Evolutionary conservation across 2,329 filamentous ascomycete genomes (phyloP), one percentile per base, ranked within the genome.

Genomic region (Colletotrichum theobromicola): DNA sequence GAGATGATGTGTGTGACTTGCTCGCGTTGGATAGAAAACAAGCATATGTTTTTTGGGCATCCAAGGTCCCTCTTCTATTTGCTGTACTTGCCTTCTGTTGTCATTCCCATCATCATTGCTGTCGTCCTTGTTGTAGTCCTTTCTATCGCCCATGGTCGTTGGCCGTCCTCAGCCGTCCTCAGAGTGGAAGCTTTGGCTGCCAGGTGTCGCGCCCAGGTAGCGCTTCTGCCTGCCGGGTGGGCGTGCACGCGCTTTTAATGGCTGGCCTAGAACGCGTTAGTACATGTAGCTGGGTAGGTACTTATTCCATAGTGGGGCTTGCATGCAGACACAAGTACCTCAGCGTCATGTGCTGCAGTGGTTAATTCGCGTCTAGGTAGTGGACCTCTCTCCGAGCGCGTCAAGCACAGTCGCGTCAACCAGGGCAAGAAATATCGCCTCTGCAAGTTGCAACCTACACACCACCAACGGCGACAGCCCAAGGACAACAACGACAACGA

Each of bases 381-480:
- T 50, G 42, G 42, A 12, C 42, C 42, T 50, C 42, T 50, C 4
- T 50, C 24, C 24, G 42, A 50, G 42, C 42, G 42, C 42, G 42
- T 50, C 42, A 21, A 50, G 42, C 42, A n/a, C 42, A 50, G 42
- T 50, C 42, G 72, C 72, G 72, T 74, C 37, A 26, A 57, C 13
- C 42, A 50, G 42, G 42, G 42, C 6, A 50, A 37, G 55, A 68
- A 60, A 70, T 67, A 67, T 72, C 68, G 62, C 72, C 72, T 32
- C 61, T 50, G 42, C n/a, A 50, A 50, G 26, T 55, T 50, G 42
- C n/a, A 50, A 50, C n/a, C 42, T 50, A 21, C 42, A 50, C n/a
- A 50, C 21, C n/a, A n/a, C 42, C 10, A n/a, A 50, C 42, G 42
- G 42, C 42, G 24, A 13, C 42, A 12, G 42, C 42, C 28, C n/a